These are phyloP conservation scores for Ophiorrhiza pumila DNA, from an alignment of 257 asterid genomes.

Conservation along the genomic window DNA sequence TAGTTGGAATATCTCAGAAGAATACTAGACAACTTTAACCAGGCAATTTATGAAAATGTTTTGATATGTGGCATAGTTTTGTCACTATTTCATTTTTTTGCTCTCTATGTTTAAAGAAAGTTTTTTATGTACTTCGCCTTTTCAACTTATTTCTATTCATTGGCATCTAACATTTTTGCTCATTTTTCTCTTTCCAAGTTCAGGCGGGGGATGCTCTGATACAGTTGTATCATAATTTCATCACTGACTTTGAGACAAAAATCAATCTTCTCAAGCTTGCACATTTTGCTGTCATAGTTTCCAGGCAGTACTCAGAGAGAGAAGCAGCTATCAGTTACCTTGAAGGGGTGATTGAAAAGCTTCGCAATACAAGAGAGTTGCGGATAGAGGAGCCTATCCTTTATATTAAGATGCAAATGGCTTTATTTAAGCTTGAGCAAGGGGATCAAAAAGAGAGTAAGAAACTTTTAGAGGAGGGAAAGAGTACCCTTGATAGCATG, in stretches of 20 bases:
- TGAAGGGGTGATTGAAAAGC: slow-evolving; percentile 90
- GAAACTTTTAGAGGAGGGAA: slow-evolving; percentile 82
- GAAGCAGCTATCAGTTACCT: slow-evolving; percentile 78
- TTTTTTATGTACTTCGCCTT: neutral
- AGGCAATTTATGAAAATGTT: neutral
- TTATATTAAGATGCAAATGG: slow-evolving; percentile 84
- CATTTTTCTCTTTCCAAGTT: slow-evolving; percentile 15
- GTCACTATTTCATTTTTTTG: neutral
- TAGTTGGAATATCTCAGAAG: neutral
- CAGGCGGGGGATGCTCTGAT: slow-evolving; percentile 95
- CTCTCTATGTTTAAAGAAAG: neutral
- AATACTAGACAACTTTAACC: too few relatives aligned
- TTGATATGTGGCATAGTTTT: neutral
- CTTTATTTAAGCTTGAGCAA: slow-evolving; percentile 70
- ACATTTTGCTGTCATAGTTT: slow-evolving; percentile 85
- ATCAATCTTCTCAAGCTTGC: slow-evolving; percentile 98
- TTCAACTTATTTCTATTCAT: neutral
- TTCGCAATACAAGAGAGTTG: slow-evolving; percentile 67
- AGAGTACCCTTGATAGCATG: slow-evolving; percentile 89
- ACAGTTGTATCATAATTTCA: slow-evolving; percentile 87
- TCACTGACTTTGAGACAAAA: slow-evolving; percentile 92
- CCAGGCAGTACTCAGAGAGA: slow-evolving; percentile 76
- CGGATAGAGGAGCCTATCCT: slow-evolving; percentile 91
- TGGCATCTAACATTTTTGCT: slow-evolving; percentile 16
- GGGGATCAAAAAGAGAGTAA: slow-evolving; percentile 89